Evolutionary conservation across 805 yeast species (phyloP).

Genomic region (Lachancea kluyveri): DNA sequence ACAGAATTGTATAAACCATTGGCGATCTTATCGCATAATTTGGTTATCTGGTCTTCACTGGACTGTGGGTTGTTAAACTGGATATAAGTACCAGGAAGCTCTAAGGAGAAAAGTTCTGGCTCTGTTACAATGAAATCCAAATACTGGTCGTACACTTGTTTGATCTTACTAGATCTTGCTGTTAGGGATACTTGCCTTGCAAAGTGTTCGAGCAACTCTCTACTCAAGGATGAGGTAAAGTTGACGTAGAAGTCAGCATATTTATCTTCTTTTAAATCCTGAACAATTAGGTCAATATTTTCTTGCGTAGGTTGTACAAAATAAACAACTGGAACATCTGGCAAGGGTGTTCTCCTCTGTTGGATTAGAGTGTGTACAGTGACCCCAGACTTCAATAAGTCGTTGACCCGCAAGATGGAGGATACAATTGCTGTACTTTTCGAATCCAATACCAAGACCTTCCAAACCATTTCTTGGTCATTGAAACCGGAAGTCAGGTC

Average conservation of each 20-base stretch:
- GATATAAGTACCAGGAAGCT: constrained; percentile 58
- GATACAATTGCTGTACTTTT: constrained; percentile 82
- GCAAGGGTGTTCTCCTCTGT: constrained; percentile 71
- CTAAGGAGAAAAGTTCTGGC: constrained; percentile 81
- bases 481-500: constrained; percentile 50
- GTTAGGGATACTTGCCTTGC: constrained; percentile 74
- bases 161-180: constrained; percentile 64
- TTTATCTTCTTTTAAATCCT: constrained; percentile 66
- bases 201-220: constrained; percentile 80
- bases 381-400: constrained; percentile 81
- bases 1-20: constrained; percentile 75
- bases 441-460: constrained; percentile 76
- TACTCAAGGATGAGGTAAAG: constrained; percentile 72
- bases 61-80: constrained; percentile 64
- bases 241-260: constrained; percentile 80
- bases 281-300: constrained; percentile 61
- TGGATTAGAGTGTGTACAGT: constrained; percentile 79
- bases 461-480: constrained; percentile 78
- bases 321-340: constrained; percentile 93
- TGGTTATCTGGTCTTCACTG: constrained; percentile 67
- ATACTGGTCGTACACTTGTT: constrained; percentile 92
- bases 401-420: constrained; percentile 88
- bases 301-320: constrained; percentile 83
- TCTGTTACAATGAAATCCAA: constrained; percentile 89
- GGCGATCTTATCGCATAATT: constrained; percentile 63